These are phyloP conservation scores for Margaritispora aquatica DNA, from an alignment of 495 filamentous ascomycete species.

Conservation along the genomic window DNA sequence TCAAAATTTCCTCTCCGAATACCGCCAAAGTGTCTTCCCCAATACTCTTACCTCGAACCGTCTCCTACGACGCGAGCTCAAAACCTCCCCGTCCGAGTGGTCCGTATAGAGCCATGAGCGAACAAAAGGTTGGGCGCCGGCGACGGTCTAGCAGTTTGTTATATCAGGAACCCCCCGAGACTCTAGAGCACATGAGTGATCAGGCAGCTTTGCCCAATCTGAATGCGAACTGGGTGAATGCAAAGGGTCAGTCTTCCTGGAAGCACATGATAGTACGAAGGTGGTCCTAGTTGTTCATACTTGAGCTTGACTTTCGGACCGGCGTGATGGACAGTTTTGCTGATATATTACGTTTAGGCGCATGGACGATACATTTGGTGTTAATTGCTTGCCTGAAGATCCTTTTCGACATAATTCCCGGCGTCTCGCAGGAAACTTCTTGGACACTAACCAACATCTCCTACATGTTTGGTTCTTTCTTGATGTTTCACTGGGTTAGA, in stretches of 20 bases:
- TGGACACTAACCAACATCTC: slow-evolving; percentile 99
- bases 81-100: slow-evolving; percentile 49
- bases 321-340: not conserved
- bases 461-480: slow-evolving; percentile 97
- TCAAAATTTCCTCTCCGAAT: slow-evolving; percentile 28
- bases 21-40: slow-evolving; percentile 83
- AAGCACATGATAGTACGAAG: too few species aligned
- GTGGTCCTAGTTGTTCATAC: too few species aligned
- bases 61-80: slow-evolving; percentile 72
- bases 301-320: not conserved
- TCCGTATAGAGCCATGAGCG: slow-evolving; percentile 46
- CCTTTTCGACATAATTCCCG: slow-evolving; percentile 90
- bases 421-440: slow-evolving; percentile 91
- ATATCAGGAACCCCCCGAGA: slow-evolving; percentile 91
- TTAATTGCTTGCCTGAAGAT: slow-evolving; percentile 87
- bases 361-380: slow-evolving; percentile 95
- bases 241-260: slow-evolving; percentile 64
- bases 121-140: slow-evolving; percentile 61
- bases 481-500: slow-evolving; percentile 99
- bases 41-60: slow-evolving; percentile 69
- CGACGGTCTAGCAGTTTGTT: slow-evolving; percentile 87
- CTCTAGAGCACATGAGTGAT: slow-evolving; percentile 91
- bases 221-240: slow-evolving; percentile 98
- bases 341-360: slow-evolving; percentile 49
- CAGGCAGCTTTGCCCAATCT: slow-evolving; percentile 91